Evolutionary conservation across 352 stramenopile genomes (phyloP).

Genomic region (Pythium periplocum): DNA sequence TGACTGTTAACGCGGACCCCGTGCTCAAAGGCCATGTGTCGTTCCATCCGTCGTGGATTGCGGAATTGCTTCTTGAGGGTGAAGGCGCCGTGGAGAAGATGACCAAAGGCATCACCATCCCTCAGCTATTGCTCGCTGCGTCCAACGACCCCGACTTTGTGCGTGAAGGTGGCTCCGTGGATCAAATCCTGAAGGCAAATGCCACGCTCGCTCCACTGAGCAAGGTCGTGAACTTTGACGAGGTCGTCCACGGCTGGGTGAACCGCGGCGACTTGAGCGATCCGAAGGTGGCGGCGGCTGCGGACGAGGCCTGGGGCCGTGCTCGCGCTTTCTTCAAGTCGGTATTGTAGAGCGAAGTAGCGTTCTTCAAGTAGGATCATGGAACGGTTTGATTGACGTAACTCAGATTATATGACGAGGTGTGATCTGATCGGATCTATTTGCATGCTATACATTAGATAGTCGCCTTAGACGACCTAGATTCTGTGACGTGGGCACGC

Average conservation of each 20-base stretch:
- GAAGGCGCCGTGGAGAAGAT: constrained; percentile 33
- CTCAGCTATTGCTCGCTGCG: constrained; percentile 37
- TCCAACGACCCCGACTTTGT: constrained; percentile 39
- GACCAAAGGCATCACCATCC: constrained; percentile 25
- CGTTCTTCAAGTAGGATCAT: no score
- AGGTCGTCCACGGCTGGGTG: constrained; percentile 51
- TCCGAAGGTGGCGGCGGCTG: constrained; percentile 18
- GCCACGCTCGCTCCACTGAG: constrained; percentile 7
- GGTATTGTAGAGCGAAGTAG: no score
- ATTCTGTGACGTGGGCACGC: no score
- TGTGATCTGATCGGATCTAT: no score
- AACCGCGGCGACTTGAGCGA: constrained; percentile 43
- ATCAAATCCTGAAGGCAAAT: constrained; percentile 27
- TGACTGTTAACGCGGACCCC: background rate
- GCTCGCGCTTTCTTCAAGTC: constrained; percentile 13
- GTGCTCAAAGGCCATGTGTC: constrained; percentile 21
- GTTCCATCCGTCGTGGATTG: constrained; percentile 22
- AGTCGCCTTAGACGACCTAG: no score
- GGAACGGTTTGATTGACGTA: no score
- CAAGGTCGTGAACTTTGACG: constrained; percentile 34
- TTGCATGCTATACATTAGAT: no score
- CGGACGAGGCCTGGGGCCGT: constrained; percentile 19
- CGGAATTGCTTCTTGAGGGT: constrained; percentile 29
- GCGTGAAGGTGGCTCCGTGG: constrained; percentile 23
- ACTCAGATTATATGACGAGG: no score